Evolutionary conservation across 306 rosid species (phyloP).

Genomic region (Phaseolus lunatus): DNA sequence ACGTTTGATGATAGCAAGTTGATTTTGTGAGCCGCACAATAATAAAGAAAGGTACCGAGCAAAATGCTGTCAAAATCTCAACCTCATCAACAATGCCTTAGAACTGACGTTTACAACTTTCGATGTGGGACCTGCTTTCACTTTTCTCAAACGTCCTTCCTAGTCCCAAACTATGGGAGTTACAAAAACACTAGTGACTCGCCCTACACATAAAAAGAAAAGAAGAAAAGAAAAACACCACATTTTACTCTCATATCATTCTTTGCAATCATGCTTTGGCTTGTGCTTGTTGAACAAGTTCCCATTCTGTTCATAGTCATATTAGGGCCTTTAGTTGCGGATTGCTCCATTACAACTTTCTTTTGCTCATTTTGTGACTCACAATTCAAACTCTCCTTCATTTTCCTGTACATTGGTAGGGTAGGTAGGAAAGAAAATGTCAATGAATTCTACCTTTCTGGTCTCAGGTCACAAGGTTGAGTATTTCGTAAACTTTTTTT

Average conservation of each 20-base stretch:
- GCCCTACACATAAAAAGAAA: background rate
- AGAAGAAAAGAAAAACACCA: background rate
- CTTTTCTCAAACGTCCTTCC: background rate
- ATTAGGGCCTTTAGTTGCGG: too few species aligned
- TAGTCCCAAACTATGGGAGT: conserved; percentile 50
- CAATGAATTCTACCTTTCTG: too few species aligned
- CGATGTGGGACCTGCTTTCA: conserved; percentile 28
- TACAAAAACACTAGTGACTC: conserved; percentile 44
- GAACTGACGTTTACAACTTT: conserved; percentile 39
- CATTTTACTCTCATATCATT: too few species aligned
- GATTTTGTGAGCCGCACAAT: background rate
- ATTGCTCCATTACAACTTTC: too few species aligned
- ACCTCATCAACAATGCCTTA: conserved; percentile 6
- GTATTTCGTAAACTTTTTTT: too few species aligned
- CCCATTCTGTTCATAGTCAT: too few species aligned
- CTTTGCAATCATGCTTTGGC: conserved; percentile 44
- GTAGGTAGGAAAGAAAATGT: too few species aligned
- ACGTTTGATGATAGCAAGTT: conserved; percentile 13
- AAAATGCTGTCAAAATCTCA: conserved; percentile 52
- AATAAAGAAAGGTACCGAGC: background rate
- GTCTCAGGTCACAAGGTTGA: too few species aligned
- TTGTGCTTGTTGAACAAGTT: background rate
- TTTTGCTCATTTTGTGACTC: too few species aligned
- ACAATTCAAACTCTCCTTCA: too few species aligned
- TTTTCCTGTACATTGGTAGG: too few species aligned